These are phyloP conservation scores for Ambrosiella xylebori DNA, from an alignment of 2,329 filamentous ascomycete species.

Conservation along the genomic window DNA sequence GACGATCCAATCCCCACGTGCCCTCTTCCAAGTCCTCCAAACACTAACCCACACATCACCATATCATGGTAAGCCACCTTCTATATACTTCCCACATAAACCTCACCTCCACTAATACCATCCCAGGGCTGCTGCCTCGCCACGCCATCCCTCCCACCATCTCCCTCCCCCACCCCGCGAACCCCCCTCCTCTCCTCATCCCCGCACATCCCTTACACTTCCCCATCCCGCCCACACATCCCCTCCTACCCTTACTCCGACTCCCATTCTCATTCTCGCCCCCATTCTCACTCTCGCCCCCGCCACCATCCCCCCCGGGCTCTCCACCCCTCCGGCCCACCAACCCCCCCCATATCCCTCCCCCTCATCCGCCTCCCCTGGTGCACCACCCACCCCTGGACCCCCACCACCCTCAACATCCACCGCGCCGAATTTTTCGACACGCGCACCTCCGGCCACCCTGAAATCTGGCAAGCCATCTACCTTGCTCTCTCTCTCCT, in stretches of 20 bases:
- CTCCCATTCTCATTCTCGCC: not conserved
- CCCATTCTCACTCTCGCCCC: slow-evolving; percentile 36
- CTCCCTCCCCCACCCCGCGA: not conserved
- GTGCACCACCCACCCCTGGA: slow-evolving; percentile 42
- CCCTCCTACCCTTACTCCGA: not conserved
- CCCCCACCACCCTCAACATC: slow-evolving; percentile 44
- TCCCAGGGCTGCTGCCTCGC: not conserved
- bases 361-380: slow-evolving; percentile 45
- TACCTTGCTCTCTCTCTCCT: slow-evolving; percentile 50
- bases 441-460: slow-evolving; percentile 60
- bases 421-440: slow-evolving; percentile 81
- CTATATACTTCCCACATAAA: not conserved
- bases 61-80: not conserved
- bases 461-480: slow-evolving; percentile 68
- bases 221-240: not conserved
- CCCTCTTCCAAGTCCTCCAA: too few relatives aligned
- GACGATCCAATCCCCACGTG: too few relatives aligned
- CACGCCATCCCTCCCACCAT: not conserved
- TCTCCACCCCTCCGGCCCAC: slow-evolving; percentile 37
- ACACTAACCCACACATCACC: not conserved
- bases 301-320: slow-evolving; percentile 43
- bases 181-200: not conserved
- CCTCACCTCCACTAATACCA: not conserved
- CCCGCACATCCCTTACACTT: not conserved
- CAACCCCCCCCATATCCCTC: slow-evolving; percentile 33